Percentiles rank a stretch among this genome's conserved stretches.
These are phyloP conservation scores for Aspergillus neoniger DNA, from an alignment of 2,329 filamentous ascomycete species.

Conservation along the genomic window DNA sequence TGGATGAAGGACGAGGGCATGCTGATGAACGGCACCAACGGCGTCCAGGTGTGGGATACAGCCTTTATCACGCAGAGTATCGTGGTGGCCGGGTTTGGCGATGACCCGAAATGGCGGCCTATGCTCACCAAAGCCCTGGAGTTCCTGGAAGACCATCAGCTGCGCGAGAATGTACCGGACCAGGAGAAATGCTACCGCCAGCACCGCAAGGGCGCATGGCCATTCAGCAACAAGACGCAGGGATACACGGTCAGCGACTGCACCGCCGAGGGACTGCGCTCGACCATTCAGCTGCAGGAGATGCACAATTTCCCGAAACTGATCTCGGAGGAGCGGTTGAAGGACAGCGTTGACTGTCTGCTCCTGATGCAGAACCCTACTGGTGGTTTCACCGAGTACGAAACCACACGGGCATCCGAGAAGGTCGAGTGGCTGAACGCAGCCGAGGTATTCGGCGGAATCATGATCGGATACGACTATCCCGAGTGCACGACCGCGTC, in stretches of 20 bases:
- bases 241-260: slow-evolving; percentile 97
- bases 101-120: slow-evolving; percentile 72
- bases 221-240: slow-evolving; percentile 88
- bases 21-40: slow-evolving; percentile 94
- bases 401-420: slow-evolving; percentile 75
- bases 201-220: slow-evolving; percentile 89
- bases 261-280: slow-evolving; percentile 85
- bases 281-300: slow-evolving; percentile 80
- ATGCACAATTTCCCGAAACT: slow-evolving; percentile 72
- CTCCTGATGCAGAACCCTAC: slow-evolving; percentile 86
- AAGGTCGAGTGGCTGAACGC: slow-evolving; percentile 86
- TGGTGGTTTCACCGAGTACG: slow-evolving; percentile 89
- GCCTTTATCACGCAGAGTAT: slow-evolving; percentile 83
- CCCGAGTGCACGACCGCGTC: slow-evolving; percentile 96
- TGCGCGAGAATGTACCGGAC: slow-evolving; percentile 77
- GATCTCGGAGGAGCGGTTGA: slow-evolving; percentile 74
- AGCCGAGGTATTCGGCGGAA: slow-evolving; percentile 91
- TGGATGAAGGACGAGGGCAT: slow-evolving; percentile 94
- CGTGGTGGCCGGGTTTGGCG: slow-evolving; percentile 75
- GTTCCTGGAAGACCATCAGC: slow-evolving; percentile 89
- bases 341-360: slow-evolving; percentile 86
- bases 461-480: slow-evolving; percentile 99
- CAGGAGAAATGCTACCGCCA: slow-evolving; percentile 85
- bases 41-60: slow-evolving; percentile 98
- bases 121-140: slow-evolving; percentile 81